Percentiles rank a stretch among this genome's conserved stretches.
Evolutionary conservation across 768 basidiomycete species (phyloP).

Genomic region (Suillus placidus): DNA sequence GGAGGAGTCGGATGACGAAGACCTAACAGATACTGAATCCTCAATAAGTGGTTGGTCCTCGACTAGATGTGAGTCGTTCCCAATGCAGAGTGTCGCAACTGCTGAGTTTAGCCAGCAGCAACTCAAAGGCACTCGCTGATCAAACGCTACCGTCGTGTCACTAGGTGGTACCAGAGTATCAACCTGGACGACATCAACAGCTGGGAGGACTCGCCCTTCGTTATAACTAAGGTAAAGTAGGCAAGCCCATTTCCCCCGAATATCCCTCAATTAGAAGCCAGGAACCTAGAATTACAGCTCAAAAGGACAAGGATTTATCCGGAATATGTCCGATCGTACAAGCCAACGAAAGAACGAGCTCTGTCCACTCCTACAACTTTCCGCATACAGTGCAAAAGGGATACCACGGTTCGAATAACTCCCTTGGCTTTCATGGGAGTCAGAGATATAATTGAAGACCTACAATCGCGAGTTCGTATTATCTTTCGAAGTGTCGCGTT

Average conservation of each 20-base stretch:
- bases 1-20: constrained; percentile 81
- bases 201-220: constrained; percentile 54
- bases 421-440: constrained; percentile 54
- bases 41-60: constrained; percentile 44
- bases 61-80: constrained; percentile 34
- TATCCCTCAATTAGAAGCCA: not conserved
- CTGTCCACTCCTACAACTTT: not conserved
- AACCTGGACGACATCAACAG: constrained; percentile 37
- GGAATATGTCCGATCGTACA: not conserved
- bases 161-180: constrained; percentile 49
- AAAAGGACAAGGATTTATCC: not conserved
- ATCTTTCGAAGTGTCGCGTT: not conserved
- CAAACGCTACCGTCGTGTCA: constrained; percentile 50
- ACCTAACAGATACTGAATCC: constrained; percentile 55
- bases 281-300: not conserved
- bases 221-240: constrained; percentile 43
- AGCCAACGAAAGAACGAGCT: not conserved
- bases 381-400: constrained; percentile 12
- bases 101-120: constrained; percentile 25
- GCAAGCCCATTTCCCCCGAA: not conserved
- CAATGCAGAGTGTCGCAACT: not conserved
- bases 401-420: constrained; percentile 50
- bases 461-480: constrained; percentile 46
- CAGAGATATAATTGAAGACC: constrained; percentile 49
- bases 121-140: constrained; percentile 31